Conservation (phyloP, 768 basidiomycete genomes). For the Albatrellus ellisii region DNA sequence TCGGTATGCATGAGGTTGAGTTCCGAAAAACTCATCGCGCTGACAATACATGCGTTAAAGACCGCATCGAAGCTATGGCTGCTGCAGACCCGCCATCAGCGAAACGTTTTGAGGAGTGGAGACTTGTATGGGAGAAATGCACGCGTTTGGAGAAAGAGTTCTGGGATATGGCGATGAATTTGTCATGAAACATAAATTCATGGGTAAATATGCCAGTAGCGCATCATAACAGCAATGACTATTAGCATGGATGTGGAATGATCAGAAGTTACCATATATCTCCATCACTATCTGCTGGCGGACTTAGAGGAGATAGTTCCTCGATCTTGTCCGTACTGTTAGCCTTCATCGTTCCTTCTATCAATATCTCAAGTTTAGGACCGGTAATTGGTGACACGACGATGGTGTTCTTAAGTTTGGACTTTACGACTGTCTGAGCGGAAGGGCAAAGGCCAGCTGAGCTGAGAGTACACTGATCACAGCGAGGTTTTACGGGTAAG, state of each 20-base stretch:
- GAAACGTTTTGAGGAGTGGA: constrained; percentile 48
- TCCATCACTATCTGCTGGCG: background rate
- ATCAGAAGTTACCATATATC: background rate
- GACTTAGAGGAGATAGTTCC: background rate
- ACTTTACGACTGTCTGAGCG: constrained; percentile 24
- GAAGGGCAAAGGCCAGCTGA: constrained; percentile 53
- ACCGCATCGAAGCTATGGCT: constrained; percentile 58
- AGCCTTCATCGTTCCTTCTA: constrained; percentile 19
- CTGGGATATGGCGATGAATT: constrained; percentile 60
- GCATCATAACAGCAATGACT: background rate
- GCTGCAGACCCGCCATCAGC: constrained; percentile 50
- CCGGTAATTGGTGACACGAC: constrained; percentile 11
- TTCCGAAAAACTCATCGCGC: background rate
- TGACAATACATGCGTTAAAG: constrained; percentile 26
- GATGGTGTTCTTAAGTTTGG: constrained; percentile 10
- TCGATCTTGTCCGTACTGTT: constrained; percentile 1
- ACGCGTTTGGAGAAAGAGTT: constrained; percentile 71
- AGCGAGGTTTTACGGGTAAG: constrained; percentile 49
- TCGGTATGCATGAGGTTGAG: constrained; percentile 36
- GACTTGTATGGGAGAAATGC: constrained; percentile 61
- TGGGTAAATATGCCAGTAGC: background rate
- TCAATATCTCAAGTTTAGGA: constrained; percentile 26
- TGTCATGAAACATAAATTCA: constrained; percentile 4
- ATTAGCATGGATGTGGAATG: background rate
- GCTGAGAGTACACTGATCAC: constrained; percentile 49